Evolutionary conservation across 75 land plant species (phyloP).

Genomic region (Picea glauca): DNA sequence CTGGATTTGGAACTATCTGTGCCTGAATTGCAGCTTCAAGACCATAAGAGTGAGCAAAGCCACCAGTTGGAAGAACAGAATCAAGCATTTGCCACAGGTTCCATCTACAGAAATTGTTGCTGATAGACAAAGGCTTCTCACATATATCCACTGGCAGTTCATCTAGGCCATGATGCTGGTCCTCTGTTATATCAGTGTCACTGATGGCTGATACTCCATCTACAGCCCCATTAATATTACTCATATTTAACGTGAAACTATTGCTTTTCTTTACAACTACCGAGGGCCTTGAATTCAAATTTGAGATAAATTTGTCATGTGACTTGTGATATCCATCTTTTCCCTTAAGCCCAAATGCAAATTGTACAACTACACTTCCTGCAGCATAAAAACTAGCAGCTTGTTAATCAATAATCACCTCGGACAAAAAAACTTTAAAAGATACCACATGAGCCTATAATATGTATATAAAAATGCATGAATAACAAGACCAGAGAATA

Average conservation of each 20-base stretch:
- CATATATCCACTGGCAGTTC: not conserved
- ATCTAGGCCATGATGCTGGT: not conserved
- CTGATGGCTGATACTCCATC: not conserved
- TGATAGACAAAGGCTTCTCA: not conserved
- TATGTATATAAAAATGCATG: no score
- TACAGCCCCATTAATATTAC: not conserved
- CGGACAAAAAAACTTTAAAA: no score
- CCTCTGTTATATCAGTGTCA: not conserved
- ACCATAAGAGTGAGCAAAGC: slow-evolving; percentile 94
- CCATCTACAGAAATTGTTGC: slow-evolving; percentile 24
- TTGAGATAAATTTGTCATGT: not conserved
- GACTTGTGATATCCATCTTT: not conserved
- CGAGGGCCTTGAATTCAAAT: not conserved
- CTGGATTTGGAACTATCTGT: slow-evolving; percentile 40
- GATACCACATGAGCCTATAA: no score
- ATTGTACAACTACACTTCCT: not conserved
- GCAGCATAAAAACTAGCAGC: not conserved
- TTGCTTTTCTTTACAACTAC: not conserved
- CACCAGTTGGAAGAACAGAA: slow-evolving; percentile 91
- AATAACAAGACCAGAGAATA: no score
- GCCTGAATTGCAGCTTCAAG: slow-evolving; percentile 83
- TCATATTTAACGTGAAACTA: not conserved
- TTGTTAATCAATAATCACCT: no score
- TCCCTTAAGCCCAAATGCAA: not conserved
- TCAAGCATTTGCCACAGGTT: slow-evolving; percentile 88